Conservation (phyloP, 2,329 filamentous ascomycete genomes). For the Colletotrichum falcatum region DNA sequence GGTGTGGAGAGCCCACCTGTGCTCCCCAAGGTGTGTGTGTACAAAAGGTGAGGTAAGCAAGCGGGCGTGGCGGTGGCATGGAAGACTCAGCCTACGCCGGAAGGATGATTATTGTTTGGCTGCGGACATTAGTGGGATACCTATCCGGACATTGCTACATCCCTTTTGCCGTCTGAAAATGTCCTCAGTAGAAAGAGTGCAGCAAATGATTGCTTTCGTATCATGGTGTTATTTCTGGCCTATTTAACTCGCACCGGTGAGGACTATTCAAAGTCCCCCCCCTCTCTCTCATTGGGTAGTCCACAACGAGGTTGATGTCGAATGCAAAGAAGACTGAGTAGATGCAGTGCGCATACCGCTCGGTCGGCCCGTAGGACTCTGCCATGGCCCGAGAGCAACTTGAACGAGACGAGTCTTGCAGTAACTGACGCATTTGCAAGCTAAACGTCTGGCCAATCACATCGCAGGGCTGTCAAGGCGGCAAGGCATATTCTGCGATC, state of each 20-base stretch:
- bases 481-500: constrained; percentile 32
- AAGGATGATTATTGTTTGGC: constrained; percentile 1
- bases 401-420: constrained; percentile 19
- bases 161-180: not conserved
- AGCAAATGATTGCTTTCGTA: no score
- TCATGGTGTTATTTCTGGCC: not conserved
- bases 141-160: no score
- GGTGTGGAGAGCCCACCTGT: constrained; percentile 10
- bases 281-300: not conserved
- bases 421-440: not conserved
- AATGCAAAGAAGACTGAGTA: not conserved
- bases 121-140: constrained; percentile 11
- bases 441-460: constrained; percentile 17
- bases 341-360: not conserved
- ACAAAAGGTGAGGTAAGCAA: constrained; percentile 28
- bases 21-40: not conserved
- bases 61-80: constrained; percentile 14
- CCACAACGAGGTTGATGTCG: not conserved
- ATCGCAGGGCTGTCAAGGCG: constrained; percentile 6
- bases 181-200: not conserved
- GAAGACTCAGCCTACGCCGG: constrained; percentile 15
- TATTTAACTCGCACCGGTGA: not conserved
- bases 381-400: constrained; percentile 1
- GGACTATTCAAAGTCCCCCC: not conserved
- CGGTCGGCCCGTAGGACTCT: constrained; percentile 11